These are phyloP conservation scores for Cicer pinnatifidum DNA, from an alignment of 306 rosid genomes.

Conservation along the genomic window DNA sequence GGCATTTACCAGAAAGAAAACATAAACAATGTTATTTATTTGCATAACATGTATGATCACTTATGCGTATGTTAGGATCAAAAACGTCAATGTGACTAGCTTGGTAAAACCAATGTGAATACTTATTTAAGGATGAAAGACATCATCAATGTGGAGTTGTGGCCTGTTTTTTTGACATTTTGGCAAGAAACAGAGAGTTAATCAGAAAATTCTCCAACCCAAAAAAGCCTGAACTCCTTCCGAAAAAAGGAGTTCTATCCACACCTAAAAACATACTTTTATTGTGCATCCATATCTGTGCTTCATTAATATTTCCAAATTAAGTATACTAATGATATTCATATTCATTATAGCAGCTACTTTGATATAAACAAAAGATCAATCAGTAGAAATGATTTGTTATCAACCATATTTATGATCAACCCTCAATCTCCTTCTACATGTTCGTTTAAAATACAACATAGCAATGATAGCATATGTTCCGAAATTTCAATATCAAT, in stretches of 20 bases:
- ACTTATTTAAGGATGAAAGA: neutral
- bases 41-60: too few relatives aligned
- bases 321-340: neutral
- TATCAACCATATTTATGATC: neutral
- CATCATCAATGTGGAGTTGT: neutral
- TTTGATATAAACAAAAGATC: neutral
- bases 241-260: neutral
- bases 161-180: neutral
- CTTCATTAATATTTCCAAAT: neutral
- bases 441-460: neutral
- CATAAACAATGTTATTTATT: too few relatives aligned
- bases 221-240: neutral
- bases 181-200: neutral
- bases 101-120: neutral
- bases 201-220: neutral
- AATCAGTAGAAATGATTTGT: neutral
- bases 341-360: neutral
- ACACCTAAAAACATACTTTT: neutral
- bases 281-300: neutral
- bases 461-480: too few relatives aligned
- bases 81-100: neutral
- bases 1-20: neutral
- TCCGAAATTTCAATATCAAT: too few relatives aligned
- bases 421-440: neutral
- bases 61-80: neutral